A percentile compares a stretch with the other conserved stretches of the same genome.
Conservation (phyloP, 2,329 filamentous ascomycete genomes). For the Diplocarpon mali region DNA sequence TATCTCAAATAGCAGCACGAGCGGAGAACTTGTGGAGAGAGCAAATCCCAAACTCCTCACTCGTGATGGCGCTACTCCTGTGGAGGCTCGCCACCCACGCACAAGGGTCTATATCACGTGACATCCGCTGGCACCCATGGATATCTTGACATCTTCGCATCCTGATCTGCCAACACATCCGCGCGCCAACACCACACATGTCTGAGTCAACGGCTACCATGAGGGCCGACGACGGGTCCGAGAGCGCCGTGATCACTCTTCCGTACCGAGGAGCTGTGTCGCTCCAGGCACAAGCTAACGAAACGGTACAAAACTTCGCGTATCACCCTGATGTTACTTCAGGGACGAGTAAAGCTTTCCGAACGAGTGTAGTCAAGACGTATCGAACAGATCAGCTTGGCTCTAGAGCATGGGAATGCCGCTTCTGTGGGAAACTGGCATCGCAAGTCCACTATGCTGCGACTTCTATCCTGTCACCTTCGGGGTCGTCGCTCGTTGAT, state of each 20-base stretch:
- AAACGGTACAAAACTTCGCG: background rate
- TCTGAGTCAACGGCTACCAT: slow-evolving; percentile 2
- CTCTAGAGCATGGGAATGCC: slow-evolving; percentile 1
- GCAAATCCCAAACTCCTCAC: too few relatives aligned
- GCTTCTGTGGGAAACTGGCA: background rate
- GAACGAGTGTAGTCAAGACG: background rate
- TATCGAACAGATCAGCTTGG: slow-evolving; percentile 4
- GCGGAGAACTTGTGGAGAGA: too few relatives aligned
- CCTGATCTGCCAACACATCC: too few relatives aligned
- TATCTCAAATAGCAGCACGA: too few relatives aligned
- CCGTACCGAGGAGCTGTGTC: slow-evolving; percentile 1
- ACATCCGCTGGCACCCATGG: too few relatives aligned
- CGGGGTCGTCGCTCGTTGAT: background rate
- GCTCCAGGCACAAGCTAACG: background rate
- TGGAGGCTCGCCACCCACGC: too few relatives aligned
- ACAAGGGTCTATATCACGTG: too few relatives aligned
- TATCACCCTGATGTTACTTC: background rate
- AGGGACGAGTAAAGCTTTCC: background rate
- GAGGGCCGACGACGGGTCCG: background rate
- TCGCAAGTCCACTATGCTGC: slow-evolving; percentile 3
- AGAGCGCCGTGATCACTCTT: background rate
- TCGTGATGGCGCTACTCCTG: too few relatives aligned
- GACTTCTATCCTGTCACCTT: slow-evolving; percentile 1
- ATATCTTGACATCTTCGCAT: too few relatives aligned
- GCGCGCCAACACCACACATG: background rate